phyloP scores from a whole-genome alignment of 2,329 filamentous ascomycete genomes.

The Penicillium brasilianum region DNA sequence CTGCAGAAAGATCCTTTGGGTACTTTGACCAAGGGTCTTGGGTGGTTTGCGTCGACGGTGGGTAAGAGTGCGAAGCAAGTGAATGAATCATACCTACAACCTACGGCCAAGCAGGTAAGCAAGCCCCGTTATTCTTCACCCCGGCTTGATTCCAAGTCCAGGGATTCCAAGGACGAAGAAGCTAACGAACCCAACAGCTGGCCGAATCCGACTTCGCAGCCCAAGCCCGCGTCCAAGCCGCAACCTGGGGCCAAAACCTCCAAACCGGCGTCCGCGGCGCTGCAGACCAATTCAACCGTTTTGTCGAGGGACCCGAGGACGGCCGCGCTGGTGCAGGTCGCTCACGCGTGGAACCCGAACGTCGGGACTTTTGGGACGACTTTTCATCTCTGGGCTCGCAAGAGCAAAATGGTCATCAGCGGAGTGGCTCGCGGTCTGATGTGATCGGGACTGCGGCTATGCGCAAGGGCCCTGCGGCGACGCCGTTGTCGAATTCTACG shows the following conservation, averaged over 20 bases:
- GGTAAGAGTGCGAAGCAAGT: slow-evolving; percentile 89
- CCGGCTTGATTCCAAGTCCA: neutral
- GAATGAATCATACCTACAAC: slow-evolving; percentile 90
- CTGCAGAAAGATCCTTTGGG: slow-evolving; percentile 89
- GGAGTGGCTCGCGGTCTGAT: slow-evolving; percentile 49
- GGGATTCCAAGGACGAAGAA: neutral
- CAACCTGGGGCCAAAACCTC: slow-evolving; percentile 64
- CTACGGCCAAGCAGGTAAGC: slow-evolving; percentile 81
- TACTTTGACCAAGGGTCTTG: slow-evolving; percentile 88
- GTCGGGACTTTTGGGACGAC: slow-evolving; percentile 89
- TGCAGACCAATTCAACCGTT: slow-evolving; percentile 79
- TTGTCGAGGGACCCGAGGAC: slow-evolving; percentile 75
- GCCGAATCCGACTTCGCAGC: slow-evolving; percentile 78
- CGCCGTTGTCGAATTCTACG: slow-evolving; percentile 26
- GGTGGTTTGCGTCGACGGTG: slow-evolving; percentile 89
- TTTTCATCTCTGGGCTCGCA: slow-evolving; percentile 70
- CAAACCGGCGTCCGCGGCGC: slow-evolving; percentile 72
- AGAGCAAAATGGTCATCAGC: slow-evolving; percentile 31
- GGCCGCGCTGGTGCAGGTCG: slow-evolving; percentile 47
- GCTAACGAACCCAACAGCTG: slow-evolving; percentile 58
- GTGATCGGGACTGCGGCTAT: slow-evolving; percentile 68
- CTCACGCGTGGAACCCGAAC: slow-evolving; percentile 62
- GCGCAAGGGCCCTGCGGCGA: slow-evolving; percentile 52
- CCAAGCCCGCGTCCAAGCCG: slow-evolving; percentile 65
- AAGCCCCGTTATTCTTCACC: neutral